Base-by-base conservation (phyloP, 208 protist species). In the Trypanosoma grayi region DNA sequence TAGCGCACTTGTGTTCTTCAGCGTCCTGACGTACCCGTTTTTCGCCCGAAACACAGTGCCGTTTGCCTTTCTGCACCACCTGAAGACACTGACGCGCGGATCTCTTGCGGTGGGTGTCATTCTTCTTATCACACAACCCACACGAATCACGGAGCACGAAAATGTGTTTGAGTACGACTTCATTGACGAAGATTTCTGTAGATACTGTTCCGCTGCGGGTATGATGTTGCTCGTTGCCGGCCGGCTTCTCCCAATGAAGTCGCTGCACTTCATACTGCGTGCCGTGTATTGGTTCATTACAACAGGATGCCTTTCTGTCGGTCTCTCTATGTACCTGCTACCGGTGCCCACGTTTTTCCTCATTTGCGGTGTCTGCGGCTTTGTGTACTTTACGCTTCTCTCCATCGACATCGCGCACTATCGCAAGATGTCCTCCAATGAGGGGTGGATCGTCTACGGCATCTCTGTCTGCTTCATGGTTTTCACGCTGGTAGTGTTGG, bases 321-420 rank as follows among this genome's bases (percentile, higher is more conserved):
- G 81, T 60, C 79, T 89, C 56, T 76, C 73, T 14, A 70, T 75
- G 16, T 71, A 78, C 33, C 51, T 85, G 37, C 59, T 90, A 56
- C 80, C 79, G 8, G 53, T 67, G 48, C 79, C 76, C 13, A 81
- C 58, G 18, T 39, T 90, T 28, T 37, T 48, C 37, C 64, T 92
- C 36, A 76, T 79, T 46, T 7, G 64, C 22, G 68, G 75, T 25
- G 60, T 90, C 30, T 58, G 77, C n/a, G 62, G 60, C 16, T 72
- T 84, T 22, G 72, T 87, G 47, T 72, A 41, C 43, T 72, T 64
- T 47, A 50, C 57, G 27, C 76, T 92, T 52, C 54, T 87, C 11
- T 61, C 70, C 10, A 24, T 92, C 34, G 84, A 92, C 57, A 45
- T 86, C 20, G 47, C 75, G 14, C 85, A 94, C 68, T 94, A 87